These are phyloP conservation scores for Penicillium macrosclerotiorum DNA, from an alignment of 495 filamentous ascomycete species.

Conservation along the genomic window DNA sequence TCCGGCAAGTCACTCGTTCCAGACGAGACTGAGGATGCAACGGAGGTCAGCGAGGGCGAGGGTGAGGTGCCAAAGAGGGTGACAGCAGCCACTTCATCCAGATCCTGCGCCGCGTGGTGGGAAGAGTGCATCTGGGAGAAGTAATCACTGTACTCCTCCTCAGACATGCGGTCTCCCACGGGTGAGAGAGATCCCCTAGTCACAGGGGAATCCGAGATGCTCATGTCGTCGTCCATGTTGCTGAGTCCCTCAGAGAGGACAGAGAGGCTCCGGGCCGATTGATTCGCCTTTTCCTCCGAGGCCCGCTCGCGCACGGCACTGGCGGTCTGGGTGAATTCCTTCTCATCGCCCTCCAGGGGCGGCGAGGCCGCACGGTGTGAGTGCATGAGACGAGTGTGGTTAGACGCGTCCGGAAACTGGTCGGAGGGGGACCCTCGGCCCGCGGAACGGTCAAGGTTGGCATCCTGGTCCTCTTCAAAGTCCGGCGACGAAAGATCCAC, in stretches of 20 bases:
- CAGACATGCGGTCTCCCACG: constrained; percentile 35
- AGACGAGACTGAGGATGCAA: constrained; percentile 49
- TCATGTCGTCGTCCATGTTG: constrained; percentile 31
- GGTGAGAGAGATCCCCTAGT: constrained; percentile 36
- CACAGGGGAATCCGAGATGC: constrained; percentile 31
- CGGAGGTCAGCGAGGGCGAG: constrained; percentile 45
- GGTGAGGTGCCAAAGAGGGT: constrained; percentile 46
- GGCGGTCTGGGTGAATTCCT: constrained; percentile 94
- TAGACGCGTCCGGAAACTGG: constrained; percentile 29
- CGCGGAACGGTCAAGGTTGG: constrained; percentile 39
- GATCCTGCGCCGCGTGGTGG: constrained; percentile 24
- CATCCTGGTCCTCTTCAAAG: constrained; percentile 67
- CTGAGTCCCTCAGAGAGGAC: constrained; percentile 38
- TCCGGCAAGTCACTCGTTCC: constrained; percentile 42
- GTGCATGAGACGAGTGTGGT: constrained; percentile 49
- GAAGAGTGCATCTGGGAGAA: constrained; percentile 35
- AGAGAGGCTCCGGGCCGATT: constrained; percentile 27
- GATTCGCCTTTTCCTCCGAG: constrained; percentile 50
- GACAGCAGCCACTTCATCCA: constrained; percentile 37
- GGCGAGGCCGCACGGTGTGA: constrained; percentile 74
- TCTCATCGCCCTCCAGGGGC: constrained; percentile 91
- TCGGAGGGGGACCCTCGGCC: constrained; percentile 53
- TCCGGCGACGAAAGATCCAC: constrained; percentile 87
- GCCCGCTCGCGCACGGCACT: constrained; percentile 77
- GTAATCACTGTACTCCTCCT: constrained; percentile 41